Evolutionary conservation across 192 early-diverging fungal genomes (phyloP), one percentile per base, ranked within the genome.

Genomic region (Globomyces pollinis-pini): DNA sequence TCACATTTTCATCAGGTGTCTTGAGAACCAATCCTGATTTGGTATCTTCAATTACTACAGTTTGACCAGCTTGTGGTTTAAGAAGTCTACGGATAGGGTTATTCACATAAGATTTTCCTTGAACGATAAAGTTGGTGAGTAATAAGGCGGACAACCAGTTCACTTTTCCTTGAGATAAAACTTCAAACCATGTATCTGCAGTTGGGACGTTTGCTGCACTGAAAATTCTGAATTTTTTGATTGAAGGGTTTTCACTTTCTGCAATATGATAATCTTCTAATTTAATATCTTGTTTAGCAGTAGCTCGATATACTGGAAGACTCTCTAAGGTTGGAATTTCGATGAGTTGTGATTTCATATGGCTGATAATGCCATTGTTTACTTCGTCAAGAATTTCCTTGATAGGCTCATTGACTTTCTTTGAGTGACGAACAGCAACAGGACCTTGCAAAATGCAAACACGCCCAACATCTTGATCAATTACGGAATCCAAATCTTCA

Each of bases 401-500:
- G 36, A 93, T 91, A 3, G 92, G 91, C 67, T 91, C 86, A 62
- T 95, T 80, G 5, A 82, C 84, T 23, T 70, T 68, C 38, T 72
- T 86, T 21, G 86, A 79, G 59, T 89, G 86, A 6, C 71, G 77
- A 4, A 75, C 90, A 31, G 94, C 88, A 13, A 89, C 80, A 9
- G 91, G 89, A 35, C 94, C 94, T 29, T 97, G 94, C 50, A 94
- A 79, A 61, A 95, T 92, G 53, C 78, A 80, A 3, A 84, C 84
- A 57, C 94, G 83, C 54, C 85, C 80, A 2, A 86, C 80, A 76
- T 97, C 94, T 64, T 88, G 81, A 47, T 78, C 90, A 12, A 88
- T 75, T 38, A 97, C 80, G 21, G 89, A 83, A 39, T 86, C 87
- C 5, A 95, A 66, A 43, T 94, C 79, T 60, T 94, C 94, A 0